Evolutionary conservation across 2,329 filamentous ascomycete species (phyloP), one percentile per base, ranked within the genome.

Genomic region (Polytolypa hystricis): DNA sequence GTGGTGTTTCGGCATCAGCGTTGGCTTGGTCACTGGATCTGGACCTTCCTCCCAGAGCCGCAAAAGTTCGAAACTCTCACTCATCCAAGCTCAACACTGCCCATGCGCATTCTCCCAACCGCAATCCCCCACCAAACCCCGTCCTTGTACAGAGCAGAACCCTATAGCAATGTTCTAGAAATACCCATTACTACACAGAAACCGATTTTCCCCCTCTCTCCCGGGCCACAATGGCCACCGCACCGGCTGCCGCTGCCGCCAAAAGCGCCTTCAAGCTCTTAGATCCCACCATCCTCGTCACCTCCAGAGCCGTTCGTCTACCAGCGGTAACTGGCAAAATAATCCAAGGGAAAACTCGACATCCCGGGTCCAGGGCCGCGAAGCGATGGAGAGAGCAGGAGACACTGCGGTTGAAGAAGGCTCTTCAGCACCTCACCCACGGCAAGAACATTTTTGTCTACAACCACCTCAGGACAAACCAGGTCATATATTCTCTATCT

Each of bases 361-460:
- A 60, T 30, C 49, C 51, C 19, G 48, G 47, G 25, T 67, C 64
- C 2, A 64, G 60, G 49, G 62, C 64, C n/a, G 62, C 55, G 45
- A 58, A 58, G 45, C 46, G 56, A 41, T 54, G 57, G 35, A 50
- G 53, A 42, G 44, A 41, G 12, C 55, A 55, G 31, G 62, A 66
- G 41, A 52, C 53, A 15, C 50, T 49, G 27, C 57, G 62, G 47
- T 51, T 64, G 48, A 54, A 55, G 42, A 66, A 64, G 52, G 65
- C 67, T 19, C 52, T 70, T 42, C 60, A 63, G 37, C 60, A 64
- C 37, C 47, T 68, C 37, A 56, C 55, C 4, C 68, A 73, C 46
- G 74, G 74, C 41, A 64, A 70, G 48, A 67, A 75, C 55, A 76
- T 80, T 50, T 79, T 74, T 55, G 67, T 71, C 50, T 80, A 77